These are phyloP conservation scores for Aspergillus piperis DNA, from an alignment of 2,329 filamentous ascomycete genomes.

Conservation along the genomic window DNA sequence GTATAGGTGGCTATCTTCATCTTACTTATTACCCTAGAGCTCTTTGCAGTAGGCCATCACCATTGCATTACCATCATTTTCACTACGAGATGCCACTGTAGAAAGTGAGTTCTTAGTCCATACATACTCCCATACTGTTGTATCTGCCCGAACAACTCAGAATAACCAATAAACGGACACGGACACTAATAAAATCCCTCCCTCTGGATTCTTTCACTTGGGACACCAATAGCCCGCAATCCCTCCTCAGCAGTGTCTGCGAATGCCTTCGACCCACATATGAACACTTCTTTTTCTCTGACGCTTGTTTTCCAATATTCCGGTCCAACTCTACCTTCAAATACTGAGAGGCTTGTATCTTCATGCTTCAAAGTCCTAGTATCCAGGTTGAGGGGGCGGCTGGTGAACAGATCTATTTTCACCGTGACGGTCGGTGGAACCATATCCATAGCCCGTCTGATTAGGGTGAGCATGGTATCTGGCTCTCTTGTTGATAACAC, in stretches of 20 bases:
- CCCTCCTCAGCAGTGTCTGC: conserved; percentile 21
- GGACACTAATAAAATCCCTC: conserved; percentile 1
- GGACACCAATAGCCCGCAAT: conserved; percentile 9
- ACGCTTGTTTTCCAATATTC: conserved; percentile 13
- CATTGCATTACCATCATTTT: too few relatives aligned
- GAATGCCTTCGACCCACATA: conserved; percentile 26
- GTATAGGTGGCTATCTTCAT: too few relatives aligned
- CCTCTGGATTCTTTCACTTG: not conserved
- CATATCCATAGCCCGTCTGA: not conserved
- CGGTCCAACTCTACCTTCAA: not conserved
- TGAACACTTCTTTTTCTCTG: conserved; percentile 17
- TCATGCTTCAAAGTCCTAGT: too few relatives aligned
- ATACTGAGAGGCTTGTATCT: too few relatives aligned
- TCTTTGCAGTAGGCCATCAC: too few relatives aligned
- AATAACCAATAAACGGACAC: too few relatives aligned
- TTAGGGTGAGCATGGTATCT: not conserved
- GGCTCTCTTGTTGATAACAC: not conserved
- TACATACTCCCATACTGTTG: too few relatives aligned
- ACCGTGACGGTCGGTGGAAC: not conserved
- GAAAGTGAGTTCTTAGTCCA: too few relatives aligned
- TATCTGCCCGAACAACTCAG: too few relatives aligned
- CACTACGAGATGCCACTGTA: too few relatives aligned
- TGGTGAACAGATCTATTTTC: not conserved
- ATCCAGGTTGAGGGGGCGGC: not conserved
- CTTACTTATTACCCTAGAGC: too few relatives aligned